Conservation (phyloP, 306 rosid genomes). For the Carpinus viminea region DNA sequence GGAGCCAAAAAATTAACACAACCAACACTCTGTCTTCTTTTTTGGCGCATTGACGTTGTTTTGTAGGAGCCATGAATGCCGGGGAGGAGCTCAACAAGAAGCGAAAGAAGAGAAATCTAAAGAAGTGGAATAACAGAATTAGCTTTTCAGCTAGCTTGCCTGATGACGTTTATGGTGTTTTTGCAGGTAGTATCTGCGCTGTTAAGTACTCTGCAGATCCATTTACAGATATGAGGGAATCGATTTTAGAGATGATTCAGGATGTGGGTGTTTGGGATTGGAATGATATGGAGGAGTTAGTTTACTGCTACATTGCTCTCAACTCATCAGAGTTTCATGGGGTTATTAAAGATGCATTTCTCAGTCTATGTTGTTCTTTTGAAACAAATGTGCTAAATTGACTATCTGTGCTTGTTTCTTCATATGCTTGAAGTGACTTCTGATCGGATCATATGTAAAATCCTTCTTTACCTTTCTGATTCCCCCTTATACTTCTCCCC, state of each 20-base stretch:
- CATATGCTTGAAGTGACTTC: background rate
- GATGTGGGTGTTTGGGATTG: constrained; percentile 31
- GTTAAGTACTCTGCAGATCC: constrained; percentile 39
- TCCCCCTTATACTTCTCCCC: background rate
- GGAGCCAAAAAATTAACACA: no score
- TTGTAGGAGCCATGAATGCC: constrained; percentile 31
- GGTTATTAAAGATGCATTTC: constrained; percentile 36
- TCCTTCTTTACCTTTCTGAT: background rate
- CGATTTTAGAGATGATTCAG: constrained; percentile 40
- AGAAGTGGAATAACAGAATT: constrained; percentile 20
- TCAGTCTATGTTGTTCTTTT: constrained; percentile 19
- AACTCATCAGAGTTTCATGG: constrained; percentile 39
- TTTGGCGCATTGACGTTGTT: constrained; percentile 2
- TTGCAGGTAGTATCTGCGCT: constrained; percentile 36
- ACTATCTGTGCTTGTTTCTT: background rate
- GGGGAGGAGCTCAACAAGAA: background rate
- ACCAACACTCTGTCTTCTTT: background rate
- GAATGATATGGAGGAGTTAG: constrained; percentile 47
- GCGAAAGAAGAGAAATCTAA: constrained; percentile 1
- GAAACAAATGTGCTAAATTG: background rate
- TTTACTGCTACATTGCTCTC: constrained; percentile 47
- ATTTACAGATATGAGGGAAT: constrained; percentile 28
- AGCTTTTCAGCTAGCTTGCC: constrained; percentile 51
- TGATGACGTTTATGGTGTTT: constrained; percentile 35
- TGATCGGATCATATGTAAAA: background rate